Percentiles rank a stretch among this genome's conserved stretches.
Evolutionary conservation across 164 flowering plant genomes (phyloP).

Genomic region (Malania oleifera): DNA sequence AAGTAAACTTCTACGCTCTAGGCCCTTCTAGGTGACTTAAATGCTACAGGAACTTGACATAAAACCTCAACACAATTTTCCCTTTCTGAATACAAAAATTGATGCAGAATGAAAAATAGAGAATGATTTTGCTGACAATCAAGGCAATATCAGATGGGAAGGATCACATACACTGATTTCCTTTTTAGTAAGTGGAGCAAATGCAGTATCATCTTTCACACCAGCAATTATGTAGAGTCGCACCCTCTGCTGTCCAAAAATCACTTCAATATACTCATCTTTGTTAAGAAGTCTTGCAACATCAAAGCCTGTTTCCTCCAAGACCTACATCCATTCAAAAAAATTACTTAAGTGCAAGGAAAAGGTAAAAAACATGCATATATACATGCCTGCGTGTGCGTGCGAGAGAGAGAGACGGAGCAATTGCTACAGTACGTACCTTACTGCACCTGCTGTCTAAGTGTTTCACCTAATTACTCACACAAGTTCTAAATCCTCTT

Average conservation of each 20-base stretch:
- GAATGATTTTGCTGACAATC: background rate
- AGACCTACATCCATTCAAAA: slow-evolving; percentile 46
- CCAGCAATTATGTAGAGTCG: slow-evolving; percentile 83
- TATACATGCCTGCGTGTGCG: no score
- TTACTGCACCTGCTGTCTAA: no score
- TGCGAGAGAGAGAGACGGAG: no score
- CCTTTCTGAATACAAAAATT: no score
- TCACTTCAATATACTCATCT: slow-evolving; percentile 70
- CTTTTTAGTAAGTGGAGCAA: slow-evolving; percentile 96
- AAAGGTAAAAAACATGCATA: background rate
- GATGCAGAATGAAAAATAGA: background rate
- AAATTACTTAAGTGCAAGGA: no score
- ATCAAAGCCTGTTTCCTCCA: slow-evolving; percentile 95
- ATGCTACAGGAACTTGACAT: no score
- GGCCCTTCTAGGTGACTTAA: no score
- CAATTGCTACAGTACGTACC: no score
- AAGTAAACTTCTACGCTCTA: no score
- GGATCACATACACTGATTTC: slow-evolving; percentile 83
- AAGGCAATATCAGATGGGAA: background rate
- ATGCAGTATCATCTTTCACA: slow-evolving; percentile 78
- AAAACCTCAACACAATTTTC: no score
- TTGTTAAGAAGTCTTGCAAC: slow-evolving; percentile 61
- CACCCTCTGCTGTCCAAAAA: slow-evolving; percentile 87
- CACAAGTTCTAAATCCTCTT: no score
- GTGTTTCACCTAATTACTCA: no score